Evolutionary conservation across 1,284 basidiomycete species (phyloP).

Genomic region (Ustilago trichophora): DNA sequence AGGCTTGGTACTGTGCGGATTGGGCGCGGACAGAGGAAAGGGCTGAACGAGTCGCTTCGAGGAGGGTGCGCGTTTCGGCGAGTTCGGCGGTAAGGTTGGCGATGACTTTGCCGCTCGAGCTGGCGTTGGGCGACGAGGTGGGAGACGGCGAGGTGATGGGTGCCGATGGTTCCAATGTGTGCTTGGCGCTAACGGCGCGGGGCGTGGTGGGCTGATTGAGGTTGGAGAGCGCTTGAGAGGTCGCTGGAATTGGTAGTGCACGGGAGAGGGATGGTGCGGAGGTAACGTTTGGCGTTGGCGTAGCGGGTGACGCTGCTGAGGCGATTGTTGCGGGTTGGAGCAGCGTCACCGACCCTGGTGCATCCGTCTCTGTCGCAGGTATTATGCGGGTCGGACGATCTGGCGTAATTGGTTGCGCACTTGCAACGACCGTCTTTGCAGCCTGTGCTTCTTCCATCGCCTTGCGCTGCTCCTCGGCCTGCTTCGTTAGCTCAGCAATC

Average conservation of each 20-base stretch:
- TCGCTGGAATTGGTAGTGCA: not conserved
- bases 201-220: too few species aligned
- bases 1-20: constrained; percentile 77
- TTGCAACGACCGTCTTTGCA: not conserved
- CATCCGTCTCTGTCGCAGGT: not conserved
- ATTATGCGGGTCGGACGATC: too few species aligned
- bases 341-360: too few species aligned
- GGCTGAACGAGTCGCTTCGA: constrained; percentile 83
- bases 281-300: not conserved
- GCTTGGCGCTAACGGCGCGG: too few species aligned
- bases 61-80: constrained; percentile 60
- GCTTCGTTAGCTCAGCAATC: constrained; percentile 6
- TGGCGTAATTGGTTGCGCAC: not conserved
- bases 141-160: constrained; percentile 1
- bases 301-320: too few species aligned
- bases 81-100: constrained; percentile 48
- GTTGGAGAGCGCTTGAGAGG: not conserved
- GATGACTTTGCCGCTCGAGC: constrained; percentile 40
- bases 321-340: not conserved
- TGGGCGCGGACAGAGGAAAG: constrained; percentile 79
- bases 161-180: constrained; percentile 2
- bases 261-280: too few species aligned
- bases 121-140: not conserved
- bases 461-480: constrained; percentile 8
- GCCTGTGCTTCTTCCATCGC: not conserved